phyloP scores from a whole-genome alignment of 2,329 filamentous ascomycete genomes.

The Alternaria burnsii region DNA sequence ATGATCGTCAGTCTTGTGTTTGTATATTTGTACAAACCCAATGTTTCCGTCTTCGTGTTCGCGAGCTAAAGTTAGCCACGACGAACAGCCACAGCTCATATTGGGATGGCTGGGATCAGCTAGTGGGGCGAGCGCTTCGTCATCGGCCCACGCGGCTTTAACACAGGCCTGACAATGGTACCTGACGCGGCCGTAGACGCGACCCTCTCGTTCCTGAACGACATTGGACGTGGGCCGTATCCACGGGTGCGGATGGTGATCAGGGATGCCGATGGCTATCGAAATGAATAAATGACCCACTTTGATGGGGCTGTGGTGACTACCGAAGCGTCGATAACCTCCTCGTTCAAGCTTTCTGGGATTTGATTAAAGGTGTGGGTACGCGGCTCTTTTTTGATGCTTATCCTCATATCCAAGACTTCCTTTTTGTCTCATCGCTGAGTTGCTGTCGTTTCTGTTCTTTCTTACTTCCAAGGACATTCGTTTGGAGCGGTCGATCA shows the following conservation, averaged over 20 bases:
- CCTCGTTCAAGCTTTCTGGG: neutral
- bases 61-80: neutral
- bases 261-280: neutral
- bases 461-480: neutral
- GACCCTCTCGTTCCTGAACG: constrained; percentile 6
- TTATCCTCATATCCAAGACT: neutral
- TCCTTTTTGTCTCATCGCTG: neutral
- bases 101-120: neutral
- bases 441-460: neutral
- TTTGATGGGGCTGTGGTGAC: neutral
- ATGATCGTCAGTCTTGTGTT: neutral
- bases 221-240: neutral
- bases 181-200: neutral
- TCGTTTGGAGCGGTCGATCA: neutral
- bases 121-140: constrained; percentile 8
- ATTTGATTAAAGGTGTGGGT: constrained; percentile 1
- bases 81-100: neutral
- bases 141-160: constrained; percentile 9
- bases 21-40: neutral
- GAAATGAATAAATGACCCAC: neutral
- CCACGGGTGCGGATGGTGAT: neutral
- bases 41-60: neutral
- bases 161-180: constrained; percentile 1
- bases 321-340: neutral
- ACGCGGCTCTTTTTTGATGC: neutral